phyloP scores from a whole-genome alignment of 257 asterid species.

The Lycium barbarum region DNA sequence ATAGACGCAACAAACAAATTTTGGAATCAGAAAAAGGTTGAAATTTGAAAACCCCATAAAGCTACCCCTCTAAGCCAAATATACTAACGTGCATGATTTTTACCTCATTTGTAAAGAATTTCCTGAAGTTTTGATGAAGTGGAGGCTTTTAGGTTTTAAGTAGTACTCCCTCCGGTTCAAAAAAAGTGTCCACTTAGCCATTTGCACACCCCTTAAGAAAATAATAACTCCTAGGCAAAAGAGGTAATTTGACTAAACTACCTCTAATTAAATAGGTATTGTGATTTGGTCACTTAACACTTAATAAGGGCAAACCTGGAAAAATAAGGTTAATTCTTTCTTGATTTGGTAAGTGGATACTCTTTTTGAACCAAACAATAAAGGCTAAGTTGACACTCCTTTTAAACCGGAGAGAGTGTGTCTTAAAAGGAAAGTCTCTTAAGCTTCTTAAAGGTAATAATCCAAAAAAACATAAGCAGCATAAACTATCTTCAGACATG shows the following conservation, averaged over 20 bases:
- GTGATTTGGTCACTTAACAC: too few species aligned
- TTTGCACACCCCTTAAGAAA: too few species aligned
- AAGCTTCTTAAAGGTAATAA: background rate
- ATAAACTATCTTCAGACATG: slow-evolving; percentile 9
- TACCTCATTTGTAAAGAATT: slow-evolving; percentile 1
- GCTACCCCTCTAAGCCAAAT: background rate
- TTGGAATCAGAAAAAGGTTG: slow-evolving; percentile 13
- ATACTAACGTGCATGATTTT: background rate
- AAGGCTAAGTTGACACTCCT: too few species aligned
- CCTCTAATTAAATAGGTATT: too few species aligned
- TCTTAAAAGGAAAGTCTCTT: slow-evolving; percentile 8
- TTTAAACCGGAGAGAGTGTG: background rate
- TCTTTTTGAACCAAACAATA: too few species aligned
- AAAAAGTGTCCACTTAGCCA: too few species aligned
- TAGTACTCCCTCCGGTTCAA: too few species aligned
- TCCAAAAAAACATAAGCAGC: slow-evolving; percentile 6
- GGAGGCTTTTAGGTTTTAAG: background rate
- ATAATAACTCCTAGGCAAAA: too few species aligned
- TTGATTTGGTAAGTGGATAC: too few species aligned
- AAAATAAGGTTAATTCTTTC: too few species aligned
- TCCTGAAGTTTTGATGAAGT: slow-evolving; percentile 18
- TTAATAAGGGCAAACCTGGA: too few species aligned
- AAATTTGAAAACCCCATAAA: background rate
- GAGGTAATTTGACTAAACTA: too few species aligned
- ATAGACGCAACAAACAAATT: background rate